Percentiles rank a stretch among this genome's conserved stretches.
phyloP scores from a whole-genome alignment of 176 grass and related monocot genomes.

The Neostapfia colusana region DNA sequence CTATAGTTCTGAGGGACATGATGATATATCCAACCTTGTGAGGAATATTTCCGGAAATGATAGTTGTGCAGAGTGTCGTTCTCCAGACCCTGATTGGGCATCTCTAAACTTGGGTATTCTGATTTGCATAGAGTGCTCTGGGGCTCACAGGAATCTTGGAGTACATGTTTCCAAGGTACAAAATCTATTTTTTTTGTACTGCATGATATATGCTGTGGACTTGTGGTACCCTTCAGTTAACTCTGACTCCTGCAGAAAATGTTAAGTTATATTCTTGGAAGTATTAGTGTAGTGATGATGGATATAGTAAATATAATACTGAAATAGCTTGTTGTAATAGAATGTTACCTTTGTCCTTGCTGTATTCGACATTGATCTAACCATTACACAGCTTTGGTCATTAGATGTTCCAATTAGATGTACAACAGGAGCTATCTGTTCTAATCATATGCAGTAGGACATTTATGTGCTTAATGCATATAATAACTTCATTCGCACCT shows the following conservation, averaged over 20 bases:
- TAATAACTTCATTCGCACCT: not conserved
- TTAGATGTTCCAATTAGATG: not conserved
- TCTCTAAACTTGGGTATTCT: constrained; percentile 95
- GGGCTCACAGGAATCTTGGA: constrained; percentile 95
- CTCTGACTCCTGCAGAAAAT: not conserved
- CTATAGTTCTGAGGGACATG: constrained; percentile 50
- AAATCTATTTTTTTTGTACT: constrained; percentile 1
- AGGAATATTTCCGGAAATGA: constrained; percentile 87
- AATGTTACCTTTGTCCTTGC: not conserved
- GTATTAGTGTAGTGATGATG: not conserved
- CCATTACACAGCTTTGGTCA: not conserved
- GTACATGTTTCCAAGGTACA: constrained; percentile 94
- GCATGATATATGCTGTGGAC: constrained; percentile 34
- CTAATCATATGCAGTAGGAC: not conserved
- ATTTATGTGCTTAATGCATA: not conserved
- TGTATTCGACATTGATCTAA: not conserved
- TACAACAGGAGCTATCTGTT: not conserved
- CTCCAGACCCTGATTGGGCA: constrained; percentile 90
- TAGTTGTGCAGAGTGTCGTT: constrained; percentile 84
- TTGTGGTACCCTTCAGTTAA: not conserved
- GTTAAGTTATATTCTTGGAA: not conserved
- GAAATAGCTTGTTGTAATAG: constrained; percentile 3
- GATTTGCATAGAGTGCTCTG: constrained; percentile 92
- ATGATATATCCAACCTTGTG: constrained; percentile 61
- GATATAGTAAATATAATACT: constrained; percentile 13